Conservation (phyloP, 257 asterid genomes). For the Voacanga thouarsii region DNA sequence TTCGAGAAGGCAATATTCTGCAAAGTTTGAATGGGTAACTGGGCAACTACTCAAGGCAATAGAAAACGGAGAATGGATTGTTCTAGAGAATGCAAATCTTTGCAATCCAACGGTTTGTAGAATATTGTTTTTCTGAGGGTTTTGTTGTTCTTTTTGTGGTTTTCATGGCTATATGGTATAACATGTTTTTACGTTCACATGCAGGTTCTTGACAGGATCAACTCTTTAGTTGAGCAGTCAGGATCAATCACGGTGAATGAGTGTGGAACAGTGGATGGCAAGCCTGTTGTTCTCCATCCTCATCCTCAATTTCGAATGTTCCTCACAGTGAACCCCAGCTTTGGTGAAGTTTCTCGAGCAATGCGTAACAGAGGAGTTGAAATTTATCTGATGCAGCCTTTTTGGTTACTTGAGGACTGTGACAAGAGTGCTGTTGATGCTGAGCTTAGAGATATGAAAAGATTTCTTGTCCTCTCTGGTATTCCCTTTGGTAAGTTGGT, state of each 20-base stretch:
- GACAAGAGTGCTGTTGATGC: constrained; percentile 28
- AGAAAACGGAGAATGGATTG: constrained; percentile 97
- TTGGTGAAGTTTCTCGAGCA: constrained; percentile 97
- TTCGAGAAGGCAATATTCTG: constrained; percentile 40
- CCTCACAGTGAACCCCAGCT: constrained; percentile 81
- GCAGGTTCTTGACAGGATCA: constrained; percentile 97
- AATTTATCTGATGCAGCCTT: constrained; percentile 72
- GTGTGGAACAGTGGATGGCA: constrained; percentile 88
- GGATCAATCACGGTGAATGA: constrained; percentile 94
- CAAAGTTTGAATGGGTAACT: constrained; percentile 95
- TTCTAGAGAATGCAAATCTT: constrained; percentile 93
- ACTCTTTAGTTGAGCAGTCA: constrained; percentile 96
- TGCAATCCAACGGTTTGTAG: constrained; percentile 95
- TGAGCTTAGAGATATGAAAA: constrained; percentile 70
- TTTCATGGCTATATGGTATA: background rate
- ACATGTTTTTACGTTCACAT: constrained; percentile 7
- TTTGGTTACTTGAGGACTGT: constrained; percentile 46
- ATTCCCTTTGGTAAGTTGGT: constrained; percentile 67
- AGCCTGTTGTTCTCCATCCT: constrained; percentile 79
- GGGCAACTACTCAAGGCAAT: constrained; percentile 87
- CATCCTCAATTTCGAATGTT: constrained; percentile 93
- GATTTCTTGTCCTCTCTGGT: constrained; percentile 72
- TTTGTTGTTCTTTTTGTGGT: constrained; percentile 1
- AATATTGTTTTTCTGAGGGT: constrained; percentile 12
- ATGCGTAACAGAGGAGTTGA: constrained; percentile 98